Percentiles rank a stretch among this genome's conserved stretches.
phyloP scores from a whole-genome alignment of 257 asterid species.

The Osmanthus fragrans region DNA sequence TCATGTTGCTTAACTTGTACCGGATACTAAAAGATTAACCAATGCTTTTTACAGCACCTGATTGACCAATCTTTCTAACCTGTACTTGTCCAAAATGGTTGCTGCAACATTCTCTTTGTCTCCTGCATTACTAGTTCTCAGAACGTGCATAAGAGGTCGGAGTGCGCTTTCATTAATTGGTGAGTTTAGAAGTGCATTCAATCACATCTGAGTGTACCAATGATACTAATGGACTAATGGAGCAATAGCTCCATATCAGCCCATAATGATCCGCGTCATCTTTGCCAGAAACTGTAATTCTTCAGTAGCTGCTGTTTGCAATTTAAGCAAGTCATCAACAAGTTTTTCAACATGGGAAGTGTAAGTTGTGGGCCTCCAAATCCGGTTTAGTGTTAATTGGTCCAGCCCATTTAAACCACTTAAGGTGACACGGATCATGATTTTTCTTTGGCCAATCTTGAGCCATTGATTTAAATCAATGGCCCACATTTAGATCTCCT shows the following conservation, averaged over 20 bases:
- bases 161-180: conserved; percentile 74
- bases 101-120: conserved; percentile 96
- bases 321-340: conserved; percentile 18
- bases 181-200: conserved; percentile 73
- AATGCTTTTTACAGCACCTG: conserved; percentile 29
- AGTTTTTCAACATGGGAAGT: no score
- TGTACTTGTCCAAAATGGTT: conserved; percentile 74
- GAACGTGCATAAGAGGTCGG: conserved; percentile 65
- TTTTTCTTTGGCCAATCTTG: no score
- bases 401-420: no score
- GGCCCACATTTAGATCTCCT: no score
- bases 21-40: no score
- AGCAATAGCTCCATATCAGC: conserved; percentile 49
- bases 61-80: conserved; percentile 30
- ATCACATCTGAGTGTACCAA: conserved; percentile 53
- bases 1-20: no score
- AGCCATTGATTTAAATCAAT: no score
- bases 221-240: conserved; percentile 70
- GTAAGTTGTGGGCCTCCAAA: no score
- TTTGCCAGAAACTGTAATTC: conserved; percentile 80
- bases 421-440: no score
- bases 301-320: conserved; percentile 69
- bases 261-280: conserved; percentile 30
- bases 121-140: conserved; percentile 18
- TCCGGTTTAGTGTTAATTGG: no score